Evolutionary conservation across 2,329 filamentous ascomycete species (phyloP).

Genomic region (Phaeosphaeriaceae sp.): DNA sequence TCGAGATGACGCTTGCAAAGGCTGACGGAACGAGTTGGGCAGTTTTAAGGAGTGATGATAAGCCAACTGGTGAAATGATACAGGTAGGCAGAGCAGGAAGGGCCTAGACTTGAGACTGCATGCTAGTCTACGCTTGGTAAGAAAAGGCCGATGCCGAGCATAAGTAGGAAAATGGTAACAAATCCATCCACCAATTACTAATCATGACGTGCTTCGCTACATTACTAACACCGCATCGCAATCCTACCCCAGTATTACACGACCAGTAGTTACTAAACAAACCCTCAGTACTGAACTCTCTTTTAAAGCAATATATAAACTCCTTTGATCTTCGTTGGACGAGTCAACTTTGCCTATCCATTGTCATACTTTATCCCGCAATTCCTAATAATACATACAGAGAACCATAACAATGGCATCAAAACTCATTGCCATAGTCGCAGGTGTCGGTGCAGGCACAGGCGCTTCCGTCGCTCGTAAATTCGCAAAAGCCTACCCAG

Average conservation of each 20-base stretch:
- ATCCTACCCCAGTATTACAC: slow-evolving; percentile 28
- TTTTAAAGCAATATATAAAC: neutral
- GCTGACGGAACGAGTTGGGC: slow-evolving; percentile 83
- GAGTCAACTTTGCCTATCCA: neutral
- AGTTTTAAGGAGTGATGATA: slow-evolving; percentile 80
- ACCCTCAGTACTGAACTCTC: neutral
- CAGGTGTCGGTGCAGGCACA: slow-evolving; percentile 76
- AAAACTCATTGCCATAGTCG: slow-evolving; percentile 70
- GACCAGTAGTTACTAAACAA: slow-evolving; percentile 34
- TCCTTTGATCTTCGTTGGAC: neutral
- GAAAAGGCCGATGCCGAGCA: slow-evolving; percentile 8
- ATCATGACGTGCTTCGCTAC: slow-evolving; percentile 32
- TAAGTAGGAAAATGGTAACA: neutral
- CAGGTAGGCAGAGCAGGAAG: slow-evolving; percentile 80
- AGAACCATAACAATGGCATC: slow-evolving; percentile 41
- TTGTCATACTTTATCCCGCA: neutral
- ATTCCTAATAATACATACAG: neutral
- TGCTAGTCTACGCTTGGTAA: slow-evolving; percentile 1
- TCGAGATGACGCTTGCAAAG: slow-evolving; percentile 78
- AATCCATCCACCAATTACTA: slow-evolving; percentile 18
- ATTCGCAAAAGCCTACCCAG: slow-evolving; percentile 70
- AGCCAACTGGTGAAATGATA: slow-evolving; percentile 77
- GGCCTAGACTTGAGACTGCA: slow-evolving; percentile 20
- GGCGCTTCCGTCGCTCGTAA: slow-evolving; percentile 66
- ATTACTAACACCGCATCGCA: slow-evolving; percentile 28